Conservation (phyloP, 257 asterid species). For the Solanum chiquidenum region DNA sequence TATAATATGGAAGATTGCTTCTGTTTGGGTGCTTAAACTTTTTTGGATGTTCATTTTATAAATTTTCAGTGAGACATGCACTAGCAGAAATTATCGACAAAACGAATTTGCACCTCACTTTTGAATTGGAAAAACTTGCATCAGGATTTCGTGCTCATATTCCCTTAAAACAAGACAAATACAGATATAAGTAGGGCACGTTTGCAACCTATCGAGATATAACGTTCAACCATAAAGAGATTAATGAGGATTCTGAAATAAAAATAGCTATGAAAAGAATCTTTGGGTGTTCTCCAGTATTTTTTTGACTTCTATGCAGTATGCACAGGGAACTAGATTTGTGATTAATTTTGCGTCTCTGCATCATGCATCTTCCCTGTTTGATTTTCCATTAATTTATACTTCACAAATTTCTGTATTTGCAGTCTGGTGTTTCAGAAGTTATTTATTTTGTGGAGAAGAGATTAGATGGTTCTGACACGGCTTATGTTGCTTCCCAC, state of each 20-base stretch:
- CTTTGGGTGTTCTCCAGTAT: not conserved
- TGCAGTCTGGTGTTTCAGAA: constrained; percentile 91
- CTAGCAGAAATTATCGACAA: not conserved
- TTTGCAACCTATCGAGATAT: not conserved
- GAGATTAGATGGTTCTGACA: constrained; percentile 46
- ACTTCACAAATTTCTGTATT: not conserved
- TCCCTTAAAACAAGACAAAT: not conserved
- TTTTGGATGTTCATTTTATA: not conserved
- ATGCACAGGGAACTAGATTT: not conserved
- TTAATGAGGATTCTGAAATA: not conserved
- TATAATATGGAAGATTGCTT: not conserved
- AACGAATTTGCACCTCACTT: not conserved
- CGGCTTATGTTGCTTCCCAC: constrained; percentile 67
- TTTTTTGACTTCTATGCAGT: not conserved
- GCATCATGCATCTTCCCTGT: not conserved
- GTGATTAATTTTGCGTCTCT: not conserved
- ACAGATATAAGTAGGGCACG: not conserved
- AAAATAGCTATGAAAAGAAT: not conserved
- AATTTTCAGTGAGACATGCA: not conserved
- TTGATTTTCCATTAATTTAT: not conserved
- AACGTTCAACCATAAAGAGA: not conserved
- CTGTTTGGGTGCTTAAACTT: not conserved
- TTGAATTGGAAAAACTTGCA: not conserved
- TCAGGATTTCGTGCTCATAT: not conserved
- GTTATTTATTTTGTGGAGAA: constrained; percentile 81